Percentiles rank a stretch among this genome's conserved stretches.
Evolutionary conservation across 495 filamentous ascomycete species (phyloP).

Genomic region (Penicillium paradoxum): DNA sequence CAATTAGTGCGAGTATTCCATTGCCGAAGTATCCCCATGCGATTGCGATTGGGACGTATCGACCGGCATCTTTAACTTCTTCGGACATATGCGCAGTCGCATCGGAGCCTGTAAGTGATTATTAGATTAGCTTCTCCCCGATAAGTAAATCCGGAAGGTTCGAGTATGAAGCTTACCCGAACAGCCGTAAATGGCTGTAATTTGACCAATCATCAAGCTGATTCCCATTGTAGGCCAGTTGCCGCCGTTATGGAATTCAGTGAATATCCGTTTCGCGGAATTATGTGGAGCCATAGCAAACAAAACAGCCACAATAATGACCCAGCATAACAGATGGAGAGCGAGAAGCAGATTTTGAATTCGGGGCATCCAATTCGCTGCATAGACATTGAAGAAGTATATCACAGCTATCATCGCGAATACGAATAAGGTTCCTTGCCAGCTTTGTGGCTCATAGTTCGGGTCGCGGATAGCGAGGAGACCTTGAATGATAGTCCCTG

Average conservation of each 20-base stretch:
- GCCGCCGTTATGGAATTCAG: constrained; percentile 42
- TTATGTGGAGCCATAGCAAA: constrained; percentile 38
- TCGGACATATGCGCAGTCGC: constrained; percentile 40
- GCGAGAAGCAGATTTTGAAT: constrained; percentile 36
- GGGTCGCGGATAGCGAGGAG: constrained; percentile 35
- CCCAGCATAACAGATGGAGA: constrained; percentile 39
- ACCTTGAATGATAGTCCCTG: constrained; percentile 43
- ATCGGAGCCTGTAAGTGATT: constrained; percentile 24
- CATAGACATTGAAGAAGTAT: constrained; percentile 40
- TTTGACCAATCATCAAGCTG: constrained; percentile 46
- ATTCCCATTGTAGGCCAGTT: constrained; percentile 46
- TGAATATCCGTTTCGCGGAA: constrained; percentile 39
- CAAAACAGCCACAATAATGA: constrained; percentile 30
- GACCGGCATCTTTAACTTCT: constrained; percentile 39
- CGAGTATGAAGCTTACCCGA: constrained; percentile 12
- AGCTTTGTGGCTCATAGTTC: constrained; percentile 29
- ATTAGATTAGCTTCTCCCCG: neutral
- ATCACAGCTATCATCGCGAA: constrained; percentile 38
- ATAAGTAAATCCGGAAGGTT: too few relatives aligned
- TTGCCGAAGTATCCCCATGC: constrained; percentile 35
- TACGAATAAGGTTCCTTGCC: constrained; percentile 44
- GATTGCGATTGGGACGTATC: constrained; percentile 37
- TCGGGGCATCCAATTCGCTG: constrained; percentile 32
- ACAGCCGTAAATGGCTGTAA: constrained; percentile 34
- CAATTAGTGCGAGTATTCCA: constrained; percentile 31